phyloP scores from a whole-genome alignment of 2,329 filamentous ascomycete genomes.

The Colletotrichum viniferum region DNA sequence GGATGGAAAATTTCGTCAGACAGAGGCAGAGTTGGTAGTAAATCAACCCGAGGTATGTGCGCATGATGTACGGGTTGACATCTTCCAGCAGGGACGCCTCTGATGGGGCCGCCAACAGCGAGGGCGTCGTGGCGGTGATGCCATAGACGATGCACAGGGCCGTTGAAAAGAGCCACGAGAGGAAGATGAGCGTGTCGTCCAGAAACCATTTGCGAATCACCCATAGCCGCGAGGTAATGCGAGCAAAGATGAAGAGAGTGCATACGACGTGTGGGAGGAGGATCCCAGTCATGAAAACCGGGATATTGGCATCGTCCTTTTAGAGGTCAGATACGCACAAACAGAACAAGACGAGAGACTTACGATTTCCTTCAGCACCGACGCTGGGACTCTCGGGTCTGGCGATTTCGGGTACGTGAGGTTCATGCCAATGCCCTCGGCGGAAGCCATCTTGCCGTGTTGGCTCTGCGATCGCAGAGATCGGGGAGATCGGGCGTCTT shows the following conservation, averaged over 20 bases:
- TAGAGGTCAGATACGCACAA: background rate
- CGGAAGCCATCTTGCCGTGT: background rate
- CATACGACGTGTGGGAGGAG: conserved; percentile 35
- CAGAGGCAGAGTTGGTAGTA: conserved; percentile 42
- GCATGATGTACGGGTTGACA: conserved; percentile 30
- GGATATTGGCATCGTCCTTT: conserved; percentile 22
- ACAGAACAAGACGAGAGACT: background rate
- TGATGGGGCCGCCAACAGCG: conserved; percentile 19
- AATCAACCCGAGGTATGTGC: conserved; percentile 36
- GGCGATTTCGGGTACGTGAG: background rate
- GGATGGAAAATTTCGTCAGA: conserved; percentile 43
- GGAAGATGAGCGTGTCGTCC: conserved; percentile 35
- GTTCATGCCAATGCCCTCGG: background rate
- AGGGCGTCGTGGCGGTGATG: conserved; percentile 29
- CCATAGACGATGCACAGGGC: conserved; percentile 35
- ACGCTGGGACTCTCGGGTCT: background rate
- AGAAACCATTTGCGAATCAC: conserved; percentile 36
- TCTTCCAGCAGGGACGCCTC: conserved; percentile 5
- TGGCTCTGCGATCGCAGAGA: background rate
- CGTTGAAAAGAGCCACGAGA: conserved; percentile 35
- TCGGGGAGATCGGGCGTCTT: background rate
- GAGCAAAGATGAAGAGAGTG: conserved; percentile 32
- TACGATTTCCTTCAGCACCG: background rate
- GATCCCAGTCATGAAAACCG: conserved; percentile 33
- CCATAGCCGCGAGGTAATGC: conserved; percentile 30